phyloP scores from a whole-genome alignment of 139 green algal genomes.

The Auxenochlorella pyrenoidosa region DNA sequence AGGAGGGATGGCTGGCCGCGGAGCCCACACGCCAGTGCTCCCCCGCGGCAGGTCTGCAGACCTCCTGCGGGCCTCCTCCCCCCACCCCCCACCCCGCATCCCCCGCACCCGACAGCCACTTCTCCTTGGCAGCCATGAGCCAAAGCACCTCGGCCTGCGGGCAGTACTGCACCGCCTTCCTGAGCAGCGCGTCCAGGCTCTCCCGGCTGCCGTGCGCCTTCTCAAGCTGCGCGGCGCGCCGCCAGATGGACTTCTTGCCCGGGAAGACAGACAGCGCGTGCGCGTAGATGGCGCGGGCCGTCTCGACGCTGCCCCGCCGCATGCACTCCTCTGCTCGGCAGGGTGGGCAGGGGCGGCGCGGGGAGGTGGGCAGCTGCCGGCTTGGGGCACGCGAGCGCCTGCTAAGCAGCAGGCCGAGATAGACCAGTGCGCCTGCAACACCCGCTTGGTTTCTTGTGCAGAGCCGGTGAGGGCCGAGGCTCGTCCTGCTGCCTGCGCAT shows the following conservation, averaged over 20 bases:
- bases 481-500: neutral
- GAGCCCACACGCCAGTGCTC: too few relatives aligned
- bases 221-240: conserved; percentile 90
- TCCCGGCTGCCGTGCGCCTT: conserved; percentile 83
- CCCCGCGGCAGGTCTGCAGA: too few relatives aligned
- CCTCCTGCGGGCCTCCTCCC: too few relatives aligned
- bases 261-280: conserved; percentile 82
- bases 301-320: conserved; percentile 78
- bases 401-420: too few relatives aligned
- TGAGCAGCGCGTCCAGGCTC: conserved; percentile 86
- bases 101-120: conserved; percentile 74
- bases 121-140: conserved; percentile 98
- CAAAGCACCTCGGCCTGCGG: conserved; percentile 95
- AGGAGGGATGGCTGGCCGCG: too few relatives aligned
- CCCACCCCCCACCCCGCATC: neutral
- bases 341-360: neutral
- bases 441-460: too few relatives aligned
- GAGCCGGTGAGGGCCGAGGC: too few relatives aligned
- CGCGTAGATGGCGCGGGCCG: conserved; percentile 88
- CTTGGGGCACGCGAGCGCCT: too few relatives aligned
- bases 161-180: conserved; percentile 87
- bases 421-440: too few relatives aligned
- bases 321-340: conserved; percentile 44
- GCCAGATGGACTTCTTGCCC: conserved; percentile 88
- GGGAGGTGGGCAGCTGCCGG: neutral